Conservation (phyloP, 2,329 filamentous ascomycete genomes). For the Microdochium trichocladiopsis region DNA sequence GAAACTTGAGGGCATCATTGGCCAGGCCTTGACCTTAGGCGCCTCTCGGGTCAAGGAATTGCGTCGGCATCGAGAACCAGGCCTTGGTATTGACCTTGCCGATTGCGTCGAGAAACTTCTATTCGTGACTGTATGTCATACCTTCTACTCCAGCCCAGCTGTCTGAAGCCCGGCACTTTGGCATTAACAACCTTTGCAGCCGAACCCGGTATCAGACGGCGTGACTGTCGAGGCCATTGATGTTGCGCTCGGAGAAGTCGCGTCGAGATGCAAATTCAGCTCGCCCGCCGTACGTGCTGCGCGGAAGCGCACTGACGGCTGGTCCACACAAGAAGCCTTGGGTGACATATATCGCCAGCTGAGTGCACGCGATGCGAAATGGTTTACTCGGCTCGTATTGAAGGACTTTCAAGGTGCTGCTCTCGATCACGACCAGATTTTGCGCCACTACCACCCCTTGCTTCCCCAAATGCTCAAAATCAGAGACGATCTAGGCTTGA, state of each 20-base stretch:
- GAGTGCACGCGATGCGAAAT: conserved; percentile 69
- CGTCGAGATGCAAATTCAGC: conserved; percentile 64
- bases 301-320: conserved; percentile 10
- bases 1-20: conserved; percentile 60
- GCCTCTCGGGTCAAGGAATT: conserved; percentile 54
- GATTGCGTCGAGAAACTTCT: conserved; percentile 63
- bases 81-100: conserved; percentile 58
- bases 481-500: conserved; percentile 58
- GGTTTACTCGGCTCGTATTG: conserved; percentile 74
- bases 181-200: conserved; percentile 28
- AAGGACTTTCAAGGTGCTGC: conserved; percentile 66
- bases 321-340: conserved; percentile 38
- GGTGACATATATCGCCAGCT: conserved; percentile 51
- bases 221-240: conserved; percentile 72
- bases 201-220: conserved; percentile 31
- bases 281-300: conserved; percentile 49
- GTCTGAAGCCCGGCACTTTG: background rate
- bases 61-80: conserved; percentile 51
- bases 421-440: conserved; percentile 48
- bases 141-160: background rate
- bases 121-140: conserved; percentile 43
- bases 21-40: conserved; percentile 58
- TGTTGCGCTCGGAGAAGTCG: conserved; percentile 53
- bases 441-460: conserved; percentile 58
- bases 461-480: conserved; percentile 65